Percentiles rank a stretch among this genome's conserved stretches.
phyloP scores from a whole-genome alignment of 2,329 filamentous ascomycete genomes.

The Trichoderma sp. region DNA sequence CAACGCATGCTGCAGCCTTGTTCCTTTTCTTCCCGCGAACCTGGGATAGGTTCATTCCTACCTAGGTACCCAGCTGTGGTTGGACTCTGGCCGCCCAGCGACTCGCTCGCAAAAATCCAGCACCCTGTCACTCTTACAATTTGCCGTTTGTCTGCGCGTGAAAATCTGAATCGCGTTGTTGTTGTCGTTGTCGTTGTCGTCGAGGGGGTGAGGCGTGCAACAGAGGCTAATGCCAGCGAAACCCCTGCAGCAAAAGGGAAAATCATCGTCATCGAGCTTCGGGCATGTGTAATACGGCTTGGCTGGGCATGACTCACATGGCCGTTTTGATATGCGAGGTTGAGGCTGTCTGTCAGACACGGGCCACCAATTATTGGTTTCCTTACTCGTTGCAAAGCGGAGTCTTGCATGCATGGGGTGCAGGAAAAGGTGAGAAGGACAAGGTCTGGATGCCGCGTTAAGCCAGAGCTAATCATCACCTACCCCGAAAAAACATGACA shows the following conservation, averaged over 20 bases:
- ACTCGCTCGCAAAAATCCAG: not conserved
- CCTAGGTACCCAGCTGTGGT: not conserved
- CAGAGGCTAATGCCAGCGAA: not conserved
- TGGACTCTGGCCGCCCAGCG: not conserved
- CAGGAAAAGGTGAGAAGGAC: no score
- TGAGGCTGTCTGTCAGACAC: slow-evolving; percentile 14
- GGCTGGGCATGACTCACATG: slow-evolving; percentile 25
- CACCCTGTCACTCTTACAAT: not conserved
- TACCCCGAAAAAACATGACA: no score
- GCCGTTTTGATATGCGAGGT: slow-evolving; percentile 16
- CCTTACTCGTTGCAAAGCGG: not conserved
- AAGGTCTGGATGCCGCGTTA: no score
- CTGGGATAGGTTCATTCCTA: not conserved
- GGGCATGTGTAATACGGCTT: not conserved
- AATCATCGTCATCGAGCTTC: slow-evolving; percentile 6
- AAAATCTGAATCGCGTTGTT: no score
- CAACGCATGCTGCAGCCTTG: slow-evolving; percentile 25
- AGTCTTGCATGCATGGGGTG: no score
- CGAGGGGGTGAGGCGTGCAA: not conserved
- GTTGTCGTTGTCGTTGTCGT: no score
- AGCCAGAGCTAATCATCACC: no score
- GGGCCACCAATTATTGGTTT: not conserved
- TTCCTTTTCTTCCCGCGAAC: not conserved
- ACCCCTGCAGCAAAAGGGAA: slow-evolving; percentile 4
- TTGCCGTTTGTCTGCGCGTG: no score